Percentiles rank a stretch among this genome's conserved stretches.
These are phyloP conservation scores for Sisymbrium altissimum DNA, from an alignment of 345 rosid species.

Conservation along the genomic window DNA sequence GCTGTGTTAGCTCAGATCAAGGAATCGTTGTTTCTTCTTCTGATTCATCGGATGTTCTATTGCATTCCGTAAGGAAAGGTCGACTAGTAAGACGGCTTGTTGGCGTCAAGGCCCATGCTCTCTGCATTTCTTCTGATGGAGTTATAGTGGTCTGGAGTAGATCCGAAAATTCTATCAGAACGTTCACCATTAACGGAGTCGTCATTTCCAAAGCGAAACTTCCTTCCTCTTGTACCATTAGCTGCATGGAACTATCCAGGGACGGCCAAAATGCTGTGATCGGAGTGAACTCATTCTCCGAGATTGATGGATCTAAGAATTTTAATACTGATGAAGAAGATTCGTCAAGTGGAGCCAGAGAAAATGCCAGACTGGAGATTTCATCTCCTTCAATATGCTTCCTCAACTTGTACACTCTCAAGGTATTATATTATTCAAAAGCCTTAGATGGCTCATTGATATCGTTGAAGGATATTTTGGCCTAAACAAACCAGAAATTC, in stretches of 20 bases:
- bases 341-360: slow-evolving; percentile 35
- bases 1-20: slow-evolving; percentile 84
- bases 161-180: slow-evolving; percentile 46
- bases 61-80: slow-evolving; percentile 84
- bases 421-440: slow-evolving; percentile 45
- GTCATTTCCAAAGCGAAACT: slow-evolving; percentile 55
- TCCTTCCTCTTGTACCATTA: slow-evolving; percentile 58
- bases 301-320: slow-evolving; percentile 29
- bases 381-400: slow-evolving; percentile 77
- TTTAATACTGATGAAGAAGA: slow-evolving; percentile 37
- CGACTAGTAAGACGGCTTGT: slow-evolving; percentile 74
- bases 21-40: slow-evolving; percentile 83
- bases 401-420: slow-evolving; percentile 68
- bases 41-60: slow-evolving; percentile 60
- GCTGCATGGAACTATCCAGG: slow-evolving; percentile 82
- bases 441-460: neutral
- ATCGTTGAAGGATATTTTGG: neutral
- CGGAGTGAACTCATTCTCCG: slow-evolving; percentile 52
- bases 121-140: slow-evolving; percentile 80
- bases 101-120: slow-evolving; percentile 70
- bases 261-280: slow-evolving; percentile 68
- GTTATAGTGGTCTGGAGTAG: slow-evolving; percentile 73
- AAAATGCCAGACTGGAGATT: slow-evolving; percentile 39
- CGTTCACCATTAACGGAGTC: slow-evolving; percentile 77
- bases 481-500: neutral